These are phyloP conservation scores for Geosiphon pyriformis DNA, from an alignment of 192 early-diverging fungal species.

Conservation along the genomic window DNA sequence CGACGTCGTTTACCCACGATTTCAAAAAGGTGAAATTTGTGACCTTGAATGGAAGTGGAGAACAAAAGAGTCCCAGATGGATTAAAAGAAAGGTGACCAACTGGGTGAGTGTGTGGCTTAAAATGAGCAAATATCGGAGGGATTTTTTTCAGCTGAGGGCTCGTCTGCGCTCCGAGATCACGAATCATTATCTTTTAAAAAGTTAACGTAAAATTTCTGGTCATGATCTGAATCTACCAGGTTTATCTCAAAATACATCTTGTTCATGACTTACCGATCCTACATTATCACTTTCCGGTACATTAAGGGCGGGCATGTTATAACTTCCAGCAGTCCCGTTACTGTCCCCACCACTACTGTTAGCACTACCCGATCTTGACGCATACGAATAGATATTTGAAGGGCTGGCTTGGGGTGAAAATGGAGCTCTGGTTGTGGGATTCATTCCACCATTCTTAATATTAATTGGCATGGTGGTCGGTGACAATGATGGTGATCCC, in stretches of 20 bases:
- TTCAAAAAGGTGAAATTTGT: slow-evolving; percentile 68
- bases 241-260: too few species aligned
- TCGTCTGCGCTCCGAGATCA: slow-evolving; percentile 30
- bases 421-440: slow-evolving; percentile 4
- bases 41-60: slow-evolving; percentile 67
- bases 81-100: slow-evolving; percentile 59
- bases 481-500: slow-evolving; percentile 26
- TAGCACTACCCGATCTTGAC: not conserved
- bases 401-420: slow-evolving; percentile 9
- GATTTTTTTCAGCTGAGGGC: slow-evolving; percentile 23
- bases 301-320: not conserved
- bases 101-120: slow-evolving; percentile 62
- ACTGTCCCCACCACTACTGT: slow-evolving; percentile 3
- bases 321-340: slow-evolving; percentile 3
- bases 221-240: too few species aligned
- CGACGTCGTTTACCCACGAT: slow-evolving; percentile 32
- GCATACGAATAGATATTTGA: slow-evolving; percentile 18
- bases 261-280: slow-evolving; percentile 34
- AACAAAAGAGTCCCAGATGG: slow-evolving; percentile 59
- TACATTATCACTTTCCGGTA: slow-evolving; percentile 30
- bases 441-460: slow-evolving; percentile 14
- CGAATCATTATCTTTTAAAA: slow-evolving; percentile 43
- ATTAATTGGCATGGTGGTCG: slow-evolving; percentile 23
- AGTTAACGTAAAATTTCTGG: too few species aligned
- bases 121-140: slow-evolving; percentile 59